Evolutionary conservation across 495 filamentous ascomycete genomes (phyloP).

Genomic region (Tuber borchii): DNA sequence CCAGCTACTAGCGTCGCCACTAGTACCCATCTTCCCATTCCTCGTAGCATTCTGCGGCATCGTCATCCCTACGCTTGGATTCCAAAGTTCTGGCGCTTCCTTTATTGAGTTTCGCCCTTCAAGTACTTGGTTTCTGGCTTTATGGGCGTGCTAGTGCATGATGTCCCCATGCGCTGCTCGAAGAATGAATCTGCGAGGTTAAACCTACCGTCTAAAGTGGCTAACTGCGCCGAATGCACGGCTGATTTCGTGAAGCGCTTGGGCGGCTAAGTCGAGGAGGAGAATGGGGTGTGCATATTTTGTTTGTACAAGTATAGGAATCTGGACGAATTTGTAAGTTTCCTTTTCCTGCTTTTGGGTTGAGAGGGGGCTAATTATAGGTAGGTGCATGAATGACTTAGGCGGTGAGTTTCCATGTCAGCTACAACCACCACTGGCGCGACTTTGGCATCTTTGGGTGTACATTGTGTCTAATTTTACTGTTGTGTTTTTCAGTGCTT

Average conservation of each 20-base stretch:
- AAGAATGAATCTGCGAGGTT: slow-evolving; percentile 55
- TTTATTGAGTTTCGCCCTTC: slow-evolving; percentile 63
- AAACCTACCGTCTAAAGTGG: slow-evolving; percentile 47
- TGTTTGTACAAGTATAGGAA: slow-evolving; percentile 56
- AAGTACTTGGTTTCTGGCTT: slow-evolving; percentile 57
- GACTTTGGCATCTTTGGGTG: slow-evolving; percentile 50
- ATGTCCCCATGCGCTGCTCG: slow-evolving; percentile 52
- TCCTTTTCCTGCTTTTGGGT: neutral
- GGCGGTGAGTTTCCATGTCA: slow-evolving; percentile 47
- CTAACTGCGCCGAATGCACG: slow-evolving; percentile 52
- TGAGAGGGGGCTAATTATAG: neutral
- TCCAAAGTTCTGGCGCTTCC: slow-evolving; percentile 63
- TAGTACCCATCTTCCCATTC: slow-evolving; percentile 60
- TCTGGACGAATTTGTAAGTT: slow-evolving; percentile 53
- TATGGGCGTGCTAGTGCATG: slow-evolving; percentile 52
- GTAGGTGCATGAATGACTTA: neutral
- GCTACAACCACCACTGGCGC: slow-evolving; percentile 56
- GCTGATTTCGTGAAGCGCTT: slow-evolving; percentile 45
- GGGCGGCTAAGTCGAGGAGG: slow-evolving; percentile 52
- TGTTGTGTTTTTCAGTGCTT: slow-evolving; percentile 30
- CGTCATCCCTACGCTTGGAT: slow-evolving; percentile 53
- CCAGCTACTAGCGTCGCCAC: slow-evolving; percentile 63
- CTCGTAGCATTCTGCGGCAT: slow-evolving; percentile 60
- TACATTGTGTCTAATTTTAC: slow-evolving; percentile 41
- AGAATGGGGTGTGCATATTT: slow-evolving; percentile 51